phyloP scores from a whole-genome alignment of 2,329 filamentous ascomycete genomes.

The Trichophyton equinum region DNA sequence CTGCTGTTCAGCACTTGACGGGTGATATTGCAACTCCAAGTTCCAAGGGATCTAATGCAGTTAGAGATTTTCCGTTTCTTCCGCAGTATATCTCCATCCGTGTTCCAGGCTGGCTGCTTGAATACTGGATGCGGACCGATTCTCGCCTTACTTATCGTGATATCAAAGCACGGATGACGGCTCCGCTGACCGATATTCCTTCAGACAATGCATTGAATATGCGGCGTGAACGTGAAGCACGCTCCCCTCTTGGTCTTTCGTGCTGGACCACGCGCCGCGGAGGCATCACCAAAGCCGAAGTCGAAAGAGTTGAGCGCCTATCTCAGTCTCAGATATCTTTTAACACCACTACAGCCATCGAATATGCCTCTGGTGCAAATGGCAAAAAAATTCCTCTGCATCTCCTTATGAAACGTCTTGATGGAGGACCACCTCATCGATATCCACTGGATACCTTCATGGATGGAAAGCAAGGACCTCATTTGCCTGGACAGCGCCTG shows the following conservation, averaged over 20 bases:
- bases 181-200: slow-evolving; percentile 11
- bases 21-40: slow-evolving; percentile 9
- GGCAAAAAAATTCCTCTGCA: background rate
- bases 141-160: slow-evolving; percentile 19
- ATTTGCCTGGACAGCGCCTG: slow-evolving; percentile 13
- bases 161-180: slow-evolving; percentile 22
- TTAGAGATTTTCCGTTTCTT: slow-evolving; percentile 19
- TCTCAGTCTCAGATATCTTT: slow-evolving; percentile 16
- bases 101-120: slow-evolving; percentile 20
- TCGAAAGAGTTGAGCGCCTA: slow-evolving; percentile 19
- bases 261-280: slow-evolving; percentile 18
- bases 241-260: slow-evolving; percentile 18
- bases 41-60: slow-evolving; percentile 11
- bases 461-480: slow-evolving; percentile 2
- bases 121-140: slow-evolving; percentile 23
- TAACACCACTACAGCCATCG: slow-evolving; percentile 21
- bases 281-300: slow-evolving; percentile 14
- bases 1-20: slow-evolving; percentile 9
- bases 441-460: slow-evolving; percentile 17
- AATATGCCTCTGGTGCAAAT: slow-evolving; percentile 6
- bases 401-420: slow-evolving; percentile 15
- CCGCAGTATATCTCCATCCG: slow-evolving; percentile 20
- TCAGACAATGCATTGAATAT: slow-evolving; percentile 20
- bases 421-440: background rate
- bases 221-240: slow-evolving; percentile 19